Evolutionary conservation across 495 filamentous ascomycete species (phyloP).

Genomic region (Venustampulla echinocandica): DNA sequence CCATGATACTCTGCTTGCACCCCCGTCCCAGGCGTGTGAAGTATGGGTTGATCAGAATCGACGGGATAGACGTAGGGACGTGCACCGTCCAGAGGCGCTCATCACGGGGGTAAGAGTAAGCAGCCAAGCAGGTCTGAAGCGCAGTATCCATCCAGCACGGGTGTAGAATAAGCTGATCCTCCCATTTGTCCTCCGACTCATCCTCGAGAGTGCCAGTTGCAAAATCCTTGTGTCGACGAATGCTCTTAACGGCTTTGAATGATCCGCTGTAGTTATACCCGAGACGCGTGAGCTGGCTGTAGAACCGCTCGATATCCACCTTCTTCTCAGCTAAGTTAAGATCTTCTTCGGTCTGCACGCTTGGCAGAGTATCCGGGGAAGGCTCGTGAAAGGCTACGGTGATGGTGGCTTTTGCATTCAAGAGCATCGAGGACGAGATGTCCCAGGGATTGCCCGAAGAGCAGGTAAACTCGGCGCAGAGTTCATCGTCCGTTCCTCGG

Average conservation of each 20-base stretch:
- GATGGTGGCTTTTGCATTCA: not conserved
- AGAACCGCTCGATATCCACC: not conserved
- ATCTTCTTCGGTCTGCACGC: not conserved
- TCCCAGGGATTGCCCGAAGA: not conserved
- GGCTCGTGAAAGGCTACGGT: not conserved
- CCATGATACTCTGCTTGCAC: no score
- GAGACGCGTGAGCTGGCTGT: not conserved
- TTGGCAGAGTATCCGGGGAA: not conserved
- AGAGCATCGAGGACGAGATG: not conserved
- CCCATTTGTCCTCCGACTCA: not conserved
- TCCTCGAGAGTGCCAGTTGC: not conserved
- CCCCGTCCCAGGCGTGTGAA: no score
- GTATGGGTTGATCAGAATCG: no score
- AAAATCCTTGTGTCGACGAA: not conserved
- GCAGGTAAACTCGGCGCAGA: not conserved
- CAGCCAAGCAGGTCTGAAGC: constrained; percentile 34
- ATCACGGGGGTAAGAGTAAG: constrained; percentile 31
- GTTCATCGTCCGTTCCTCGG: not conserved
- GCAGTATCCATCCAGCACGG: constrained; percentile 34
- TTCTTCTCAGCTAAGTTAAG: no score
- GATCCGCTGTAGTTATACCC: not conserved
- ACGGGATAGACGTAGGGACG: no score
- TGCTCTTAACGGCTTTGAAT: not conserved
- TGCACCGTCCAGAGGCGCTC: constrained; percentile 22
- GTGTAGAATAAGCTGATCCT: constrained; percentile 20